Evolutionary conservation across 2,329 filamentous ascomycete genomes (phyloP).

Genomic region (Claviceps humidiphila): DNA sequence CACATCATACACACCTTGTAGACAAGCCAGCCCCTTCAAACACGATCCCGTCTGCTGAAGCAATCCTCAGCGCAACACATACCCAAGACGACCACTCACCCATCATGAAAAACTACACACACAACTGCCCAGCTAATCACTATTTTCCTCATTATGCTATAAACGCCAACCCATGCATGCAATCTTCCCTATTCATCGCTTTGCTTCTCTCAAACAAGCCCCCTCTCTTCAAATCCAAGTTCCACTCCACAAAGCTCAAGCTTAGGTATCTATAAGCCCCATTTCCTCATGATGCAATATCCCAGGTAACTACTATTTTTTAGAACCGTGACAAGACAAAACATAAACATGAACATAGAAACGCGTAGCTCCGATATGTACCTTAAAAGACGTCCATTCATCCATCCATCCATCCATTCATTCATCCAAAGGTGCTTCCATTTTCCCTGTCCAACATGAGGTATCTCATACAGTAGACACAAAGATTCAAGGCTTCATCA

Average conservation of each 20-base stretch:
- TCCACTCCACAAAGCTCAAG: not conserved
- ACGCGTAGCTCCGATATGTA: not conserved
- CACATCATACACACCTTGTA: not conserved
- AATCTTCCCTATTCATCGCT: not conserved
- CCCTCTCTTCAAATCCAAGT: not conserved
- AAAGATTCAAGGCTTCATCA: not conserved
- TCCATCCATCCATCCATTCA: not conserved
- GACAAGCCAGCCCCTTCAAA: not conserved
- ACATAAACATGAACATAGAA: not conserved
- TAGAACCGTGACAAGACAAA: not conserved
- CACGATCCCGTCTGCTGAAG: too few species aligned
- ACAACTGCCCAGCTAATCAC: not conserved
- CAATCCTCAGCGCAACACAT: too few species aligned
- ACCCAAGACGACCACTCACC: too few species aligned
- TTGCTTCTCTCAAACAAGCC: not conserved
- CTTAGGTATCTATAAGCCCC: too few species aligned
- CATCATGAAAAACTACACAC: not conserved
- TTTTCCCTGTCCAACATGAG: not conserved
- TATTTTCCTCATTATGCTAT: constrained; percentile 1
- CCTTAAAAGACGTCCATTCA: not conserved
- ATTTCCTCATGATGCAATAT: too few species aligned
- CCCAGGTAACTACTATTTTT: not conserved
- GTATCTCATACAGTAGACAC: constrained; percentile 1
- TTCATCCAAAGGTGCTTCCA: not conserved
- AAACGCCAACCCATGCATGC: constrained; percentile 4